A percentile compares a stretch with the other conserved stretches of the same genome.
phyloP scores from a whole-genome alignment of 2,329 filamentous ascomycete genomes.

The Ceratocystis alfenasii region DNA sequence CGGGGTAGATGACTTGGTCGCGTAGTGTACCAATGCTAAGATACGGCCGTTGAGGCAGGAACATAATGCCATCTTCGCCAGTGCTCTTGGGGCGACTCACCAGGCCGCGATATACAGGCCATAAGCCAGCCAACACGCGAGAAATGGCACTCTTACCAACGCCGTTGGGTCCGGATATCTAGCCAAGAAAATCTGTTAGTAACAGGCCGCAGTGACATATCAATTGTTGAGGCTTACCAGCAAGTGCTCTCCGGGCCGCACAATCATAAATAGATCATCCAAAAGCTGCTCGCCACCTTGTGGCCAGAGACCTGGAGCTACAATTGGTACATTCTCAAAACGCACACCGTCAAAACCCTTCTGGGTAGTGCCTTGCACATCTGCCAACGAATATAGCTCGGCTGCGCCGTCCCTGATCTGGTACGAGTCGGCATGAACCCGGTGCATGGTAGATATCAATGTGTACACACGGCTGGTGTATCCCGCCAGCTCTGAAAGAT shows the following conservation, averaged over 20 bases:
- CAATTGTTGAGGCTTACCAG: conserved; percentile 38
- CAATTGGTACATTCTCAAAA: conserved; percentile 83
- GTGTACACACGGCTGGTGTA: conserved; percentile 96
- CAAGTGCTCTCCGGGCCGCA: conserved; percentile 82
- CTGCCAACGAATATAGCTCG: conserved; percentile 78
- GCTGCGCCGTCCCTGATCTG: conserved; percentile 52
- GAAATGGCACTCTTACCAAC: conserved; percentile 85
- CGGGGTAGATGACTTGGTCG: conserved; percentile 96
- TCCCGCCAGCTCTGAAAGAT: conserved; percentile 85
- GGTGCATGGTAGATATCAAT: conserved; percentile 84
- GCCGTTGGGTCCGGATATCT: conserved; percentile 87
- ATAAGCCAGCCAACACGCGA: conserved; percentile 78
- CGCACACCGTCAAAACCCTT: conserved; percentile 91
- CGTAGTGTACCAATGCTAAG: conserved; percentile 82
- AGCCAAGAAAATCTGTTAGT: not conserved
- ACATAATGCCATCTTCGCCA: conserved; percentile 92
- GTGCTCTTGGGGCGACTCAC: conserved; percentile 72
- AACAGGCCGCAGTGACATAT: not conserved
- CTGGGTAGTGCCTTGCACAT: conserved; percentile 87
- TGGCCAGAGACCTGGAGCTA: conserved; percentile 79
- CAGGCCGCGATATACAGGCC: conserved; percentile 90
- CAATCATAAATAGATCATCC: conserved; percentile 76
- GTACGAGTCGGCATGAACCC: conserved; percentile 85
- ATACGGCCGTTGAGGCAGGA: conserved; percentile 87
- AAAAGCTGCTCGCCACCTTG: conserved; percentile 84